phyloP scores from a whole-genome alignment of 1,139 yeast species.

The Debaryomycetaceae sp. region DNA sequence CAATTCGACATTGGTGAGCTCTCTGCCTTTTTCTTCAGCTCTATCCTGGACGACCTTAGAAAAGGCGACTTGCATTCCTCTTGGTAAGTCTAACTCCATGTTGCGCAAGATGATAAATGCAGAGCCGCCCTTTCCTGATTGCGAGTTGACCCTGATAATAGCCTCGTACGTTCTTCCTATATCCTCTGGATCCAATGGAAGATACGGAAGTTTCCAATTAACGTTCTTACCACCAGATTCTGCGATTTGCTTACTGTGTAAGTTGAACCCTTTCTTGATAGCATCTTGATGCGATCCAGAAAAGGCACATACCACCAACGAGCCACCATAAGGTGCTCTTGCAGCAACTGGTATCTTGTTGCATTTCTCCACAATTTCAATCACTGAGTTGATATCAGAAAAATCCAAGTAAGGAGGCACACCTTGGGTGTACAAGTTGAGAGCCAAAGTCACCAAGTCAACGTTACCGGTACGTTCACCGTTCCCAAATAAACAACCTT shows the following conservation, averaged over 20 bases:
- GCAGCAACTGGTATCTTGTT: slow-evolving; percentile 92
- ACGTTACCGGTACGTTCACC: slow-evolving; percentile 99
- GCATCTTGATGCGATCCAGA: slow-evolving; percentile 98
- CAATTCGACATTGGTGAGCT: slow-evolving; percentile 74
- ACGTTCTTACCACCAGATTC: slow-evolving; percentile 29
- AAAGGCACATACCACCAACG: slow-evolving; percentile 93
- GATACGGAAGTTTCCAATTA: slow-evolving; percentile 85
- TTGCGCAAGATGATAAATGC: slow-evolving; percentile 93
- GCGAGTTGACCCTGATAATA: slow-evolving; percentile 95
- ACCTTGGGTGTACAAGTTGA: slow-evolving; percentile 94
- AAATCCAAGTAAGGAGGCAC: slow-evolving; percentile 83
- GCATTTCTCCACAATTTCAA: slow-evolving; percentile 87
- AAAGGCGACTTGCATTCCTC: slow-evolving; percentile 87
- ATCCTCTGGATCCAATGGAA: slow-evolving; percentile 95
- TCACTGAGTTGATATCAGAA: slow-evolving; percentile 75
- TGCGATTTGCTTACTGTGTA: slow-evolving; percentile 41
- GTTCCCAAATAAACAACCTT: slow-evolving; percentile 95
- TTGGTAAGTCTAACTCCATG: slow-evolving; percentile 87
- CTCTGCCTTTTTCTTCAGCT: slow-evolving; percentile 85
- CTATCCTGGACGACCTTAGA: slow-evolving; percentile 76
- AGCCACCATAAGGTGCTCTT: slow-evolving; percentile 97
- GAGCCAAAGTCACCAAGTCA: slow-evolving; percentile 87
- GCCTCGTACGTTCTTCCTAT: slow-evolving; percentile 97
- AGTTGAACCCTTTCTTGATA: slow-evolving; percentile 87
- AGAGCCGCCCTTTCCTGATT: slow-evolving; percentile 98